Evolutionary conservation across 2,329 filamentous ascomycete genomes (phyloP).

Genomic region (Pestalotiopsis fici): DNA sequence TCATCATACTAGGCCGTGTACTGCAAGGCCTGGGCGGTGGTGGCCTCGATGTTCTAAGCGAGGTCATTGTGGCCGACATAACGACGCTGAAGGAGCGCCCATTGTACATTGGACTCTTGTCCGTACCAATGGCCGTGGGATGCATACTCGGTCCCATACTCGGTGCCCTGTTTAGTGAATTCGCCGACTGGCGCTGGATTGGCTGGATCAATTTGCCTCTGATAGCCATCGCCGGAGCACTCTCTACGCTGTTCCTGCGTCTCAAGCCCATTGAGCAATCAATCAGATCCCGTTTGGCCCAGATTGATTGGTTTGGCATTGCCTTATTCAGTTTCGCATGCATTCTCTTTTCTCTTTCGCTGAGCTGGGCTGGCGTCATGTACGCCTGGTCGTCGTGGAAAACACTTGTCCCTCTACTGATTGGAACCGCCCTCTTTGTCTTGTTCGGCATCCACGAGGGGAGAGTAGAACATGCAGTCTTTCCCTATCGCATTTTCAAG

Average conservation of each 20-base stretch:
- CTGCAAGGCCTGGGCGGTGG: constrained; percentile 31
- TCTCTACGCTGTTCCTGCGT: constrained; percentile 20
- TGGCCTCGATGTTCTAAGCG: constrained; percentile 29
- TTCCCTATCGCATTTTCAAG: constrained; percentile 32
- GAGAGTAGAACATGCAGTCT: constrained; percentile 25
- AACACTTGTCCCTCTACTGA: constrained; percentile 31
- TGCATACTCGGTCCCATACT: constrained; percentile 28
- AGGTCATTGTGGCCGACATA: constrained; percentile 34
- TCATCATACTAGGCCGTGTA: constrained; percentile 24
- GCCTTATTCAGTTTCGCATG: constrained; percentile 22
- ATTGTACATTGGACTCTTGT: constrained; percentile 25
- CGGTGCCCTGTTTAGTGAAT: constrained; percentile 27
- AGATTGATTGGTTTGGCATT: constrained; percentile 33
- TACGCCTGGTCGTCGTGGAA: constrained; percentile 33
- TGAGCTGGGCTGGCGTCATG: constrained; percentile 34
- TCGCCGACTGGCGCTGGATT: constrained; percentile 28
- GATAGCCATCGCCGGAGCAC: constrained; percentile 16
- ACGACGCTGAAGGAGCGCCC: constrained; percentile 31
- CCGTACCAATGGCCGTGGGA: constrained; percentile 27
- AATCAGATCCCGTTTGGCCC: constrained; percentile 15
- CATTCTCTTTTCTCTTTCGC: constrained; percentile 26
- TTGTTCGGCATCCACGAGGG: constrained; percentile 29
- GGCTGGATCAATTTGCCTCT: constrained; percentile 32
- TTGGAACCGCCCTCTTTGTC: constrained; percentile 27
- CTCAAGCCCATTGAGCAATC: constrained; percentile 18